These are phyloP conservation scores for Tolypocladium album DNA, from an alignment of 2,329 filamentous ascomycete species.

Conservation along the genomic window DNA sequence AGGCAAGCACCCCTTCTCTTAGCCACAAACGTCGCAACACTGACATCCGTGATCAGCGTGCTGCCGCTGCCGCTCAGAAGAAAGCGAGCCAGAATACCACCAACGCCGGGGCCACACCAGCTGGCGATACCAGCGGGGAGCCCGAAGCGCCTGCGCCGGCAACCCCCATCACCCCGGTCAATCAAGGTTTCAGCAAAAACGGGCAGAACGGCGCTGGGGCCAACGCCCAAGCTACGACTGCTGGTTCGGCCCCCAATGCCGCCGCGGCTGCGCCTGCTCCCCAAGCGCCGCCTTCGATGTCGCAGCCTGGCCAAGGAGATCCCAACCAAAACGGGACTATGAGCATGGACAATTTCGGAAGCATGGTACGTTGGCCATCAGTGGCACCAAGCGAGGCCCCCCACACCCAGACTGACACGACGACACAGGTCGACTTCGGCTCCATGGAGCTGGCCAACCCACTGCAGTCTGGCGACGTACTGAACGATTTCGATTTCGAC, in stretches of 20 bases:
- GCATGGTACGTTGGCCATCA: conserved; percentile 29
- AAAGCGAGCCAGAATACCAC: conserved; percentile 47
- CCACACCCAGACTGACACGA: conserved; percentile 2
- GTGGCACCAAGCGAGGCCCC: not conserved
- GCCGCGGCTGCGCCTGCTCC: conserved; percentile 20
- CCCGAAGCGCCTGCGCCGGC: conserved; percentile 49
- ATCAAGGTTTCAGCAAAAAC: conserved; percentile 33
- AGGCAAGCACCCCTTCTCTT: conserved; percentile 40
- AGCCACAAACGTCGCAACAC: not conserved
- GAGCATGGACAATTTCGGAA: conserved; percentile 30
- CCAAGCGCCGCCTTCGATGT: conserved; percentile 29
- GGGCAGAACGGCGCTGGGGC: conserved; percentile 15
- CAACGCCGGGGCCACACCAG: conserved; percentile 40
- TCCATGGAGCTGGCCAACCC: conserved; percentile 46
- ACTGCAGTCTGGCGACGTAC: conserved; percentile 41
- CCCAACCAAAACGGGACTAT: conserved; percentile 33
- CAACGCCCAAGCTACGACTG: conserved; percentile 15
- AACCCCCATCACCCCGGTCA: conserved; percentile 53
- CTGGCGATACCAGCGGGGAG: conserved; percentile 43
- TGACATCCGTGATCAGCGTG: conserved; percentile 25
- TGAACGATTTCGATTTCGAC: conserved; percentile 58
- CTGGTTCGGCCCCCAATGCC: conserved; percentile 17
- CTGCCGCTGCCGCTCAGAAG: conserved; percentile 48
- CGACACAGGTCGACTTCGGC: conserved; percentile 31
- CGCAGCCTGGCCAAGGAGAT: conserved; percentile 35